Conservation (phyloP, 2,329 filamentous ascomycete genomes). For the Alternaria dauci region DNA sequence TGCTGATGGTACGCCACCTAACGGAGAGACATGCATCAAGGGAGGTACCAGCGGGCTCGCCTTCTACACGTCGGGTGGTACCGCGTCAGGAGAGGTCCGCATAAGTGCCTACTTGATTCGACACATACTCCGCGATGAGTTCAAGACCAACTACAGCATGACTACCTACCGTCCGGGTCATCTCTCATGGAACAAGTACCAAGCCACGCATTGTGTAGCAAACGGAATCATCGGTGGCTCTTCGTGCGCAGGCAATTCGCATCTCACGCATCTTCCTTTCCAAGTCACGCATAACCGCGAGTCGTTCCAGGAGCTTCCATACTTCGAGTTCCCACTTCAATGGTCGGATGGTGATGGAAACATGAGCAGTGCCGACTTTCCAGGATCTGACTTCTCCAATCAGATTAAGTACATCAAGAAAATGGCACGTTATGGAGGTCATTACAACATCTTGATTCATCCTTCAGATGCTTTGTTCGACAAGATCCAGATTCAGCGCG, state of each 20-base stretch:
- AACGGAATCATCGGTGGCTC: constrained; percentile 17
- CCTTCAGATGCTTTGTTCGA: constrained; percentile 16
- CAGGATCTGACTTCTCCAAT: constrained; percentile 16
- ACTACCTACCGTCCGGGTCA: constrained; percentile 15
- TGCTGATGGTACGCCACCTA: constrained; percentile 3
- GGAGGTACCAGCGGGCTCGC: constrained; percentile 16
- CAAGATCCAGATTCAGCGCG: constrained; percentile 17
- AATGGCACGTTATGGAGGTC: constrained; percentile 16
- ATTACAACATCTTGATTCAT: constrained; percentile 22
- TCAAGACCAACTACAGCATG: constrained; percentile 16
- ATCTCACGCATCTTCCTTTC: constrained; percentile 13
- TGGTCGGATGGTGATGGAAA: constrained; percentile 18
- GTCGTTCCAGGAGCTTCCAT: constrained; percentile 14
- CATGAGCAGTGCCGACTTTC: constrained; percentile 18
- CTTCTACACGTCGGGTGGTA: constrained; percentile 13
- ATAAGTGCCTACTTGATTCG: constrained; percentile 13
- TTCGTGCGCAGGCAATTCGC: constrained; percentile 16
- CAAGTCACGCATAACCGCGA: constrained; percentile 20
- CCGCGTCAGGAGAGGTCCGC: constrained; percentile 15
- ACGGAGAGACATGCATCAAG: constrained; percentile 5
- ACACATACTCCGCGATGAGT: constrained; percentile 10
- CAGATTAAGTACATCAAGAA: constrained; percentile 13
- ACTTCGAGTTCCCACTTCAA: constrained; percentile 17
- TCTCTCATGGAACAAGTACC: constrained; percentile 19
- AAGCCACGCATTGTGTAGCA: constrained; percentile 12